Base-by-base conservation (phyloP, 1,284 basidiomycete species). In the Leccinum subfulvum region DNA sequence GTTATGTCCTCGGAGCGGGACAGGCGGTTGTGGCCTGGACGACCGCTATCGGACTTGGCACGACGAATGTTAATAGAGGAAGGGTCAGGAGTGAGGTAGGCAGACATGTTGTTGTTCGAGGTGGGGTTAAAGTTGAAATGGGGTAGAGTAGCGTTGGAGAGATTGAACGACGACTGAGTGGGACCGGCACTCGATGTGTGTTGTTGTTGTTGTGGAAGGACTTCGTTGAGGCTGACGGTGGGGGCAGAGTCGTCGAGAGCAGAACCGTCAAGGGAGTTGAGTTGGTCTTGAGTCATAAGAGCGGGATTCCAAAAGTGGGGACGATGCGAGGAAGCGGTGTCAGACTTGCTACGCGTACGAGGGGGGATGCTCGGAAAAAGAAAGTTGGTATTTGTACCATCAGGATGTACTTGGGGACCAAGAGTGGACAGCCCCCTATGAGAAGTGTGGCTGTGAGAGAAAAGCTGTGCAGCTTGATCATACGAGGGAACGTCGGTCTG, bases 271-370 rank as follows among this genome's bases (percentile, higher is more conserved):
- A 71, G 67, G 60, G 69, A 69, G 73, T 69, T 60, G 21, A 74
- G 71, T 8, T 76, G 76, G 63, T 76, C 68, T 73, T 72, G 71
- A 18, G 67, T 71, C 61, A 75, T 68, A 47, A 73, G 68, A 14
- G 73, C 61, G 14, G 76, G 68, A 56, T 82, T 80, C 84, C 87
- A 89, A 35, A 80, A 74, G 0, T 81, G 82, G n/a, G 83, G 82
- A 65, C 73, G 75, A 1, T 68, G 61, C 82, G 84, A 57, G 80
- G 78, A 44, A 41, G 84, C 79, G 0, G 85, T 84, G 63, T 89
- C 87, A 3, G 85, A 87, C 67, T 88, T 84, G 71, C 84, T 86
- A 55, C 88, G 80, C 33, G 75, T 73, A 58, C 83, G 80, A 41
- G 76, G 76, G 60, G 78, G 77, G 53, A 68, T 61, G 58, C 64